A percentile compares a stretch with the other conserved stretches of the same genome.
phyloP scores from a whole-genome alignment of 306 rosid species.

The Vigna radiata region DNA sequence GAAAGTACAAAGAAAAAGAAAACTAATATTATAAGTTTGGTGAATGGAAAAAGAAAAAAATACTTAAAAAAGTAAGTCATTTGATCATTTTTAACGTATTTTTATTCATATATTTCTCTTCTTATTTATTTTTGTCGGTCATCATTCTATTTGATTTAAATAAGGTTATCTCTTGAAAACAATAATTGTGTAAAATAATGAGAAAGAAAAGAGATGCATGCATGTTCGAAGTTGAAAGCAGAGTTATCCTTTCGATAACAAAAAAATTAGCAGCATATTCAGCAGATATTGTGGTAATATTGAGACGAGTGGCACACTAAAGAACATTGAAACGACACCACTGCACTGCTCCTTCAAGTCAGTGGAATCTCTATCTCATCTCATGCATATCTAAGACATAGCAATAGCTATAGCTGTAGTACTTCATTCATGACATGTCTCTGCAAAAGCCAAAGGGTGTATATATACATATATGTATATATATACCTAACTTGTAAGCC shows the following conservation, averaged over 20 bases:
- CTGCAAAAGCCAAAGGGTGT: background rate
- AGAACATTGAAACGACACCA: conserved; percentile 54
- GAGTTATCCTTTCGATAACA: background rate
- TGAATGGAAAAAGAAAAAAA: too few species aligned
- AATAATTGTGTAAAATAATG: background rate
- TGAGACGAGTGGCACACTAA: conserved; percentile 22
- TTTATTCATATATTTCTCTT: too few species aligned
- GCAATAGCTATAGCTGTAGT: background rate
- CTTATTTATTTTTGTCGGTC: too few species aligned
- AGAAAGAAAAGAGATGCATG: background rate
- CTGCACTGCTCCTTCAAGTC: conserved; percentile 34
- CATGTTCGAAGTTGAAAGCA: background rate
- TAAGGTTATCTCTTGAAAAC: background rate
- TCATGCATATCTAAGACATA: background rate
- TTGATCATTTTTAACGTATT: too few species aligned
- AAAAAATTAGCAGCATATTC: conserved; percentile 8
- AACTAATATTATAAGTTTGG: too few species aligned
- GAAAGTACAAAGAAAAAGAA: too few species aligned
- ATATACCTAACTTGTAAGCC: background rate
- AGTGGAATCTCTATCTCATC: conserved; percentile 41
- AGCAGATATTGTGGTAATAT: conserved; percentile 25
- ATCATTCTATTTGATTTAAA: too few species aligned
- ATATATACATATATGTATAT: background rate
- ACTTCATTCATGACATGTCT: conserved; percentile 31
- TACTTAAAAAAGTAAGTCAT: too few species aligned